Evolutionary conservation across 495 filamentous ascomycete genomes (phyloP), one percentile per base, ranked within the genome.

Genomic region (Alectoria sarmentosa): DNA sequence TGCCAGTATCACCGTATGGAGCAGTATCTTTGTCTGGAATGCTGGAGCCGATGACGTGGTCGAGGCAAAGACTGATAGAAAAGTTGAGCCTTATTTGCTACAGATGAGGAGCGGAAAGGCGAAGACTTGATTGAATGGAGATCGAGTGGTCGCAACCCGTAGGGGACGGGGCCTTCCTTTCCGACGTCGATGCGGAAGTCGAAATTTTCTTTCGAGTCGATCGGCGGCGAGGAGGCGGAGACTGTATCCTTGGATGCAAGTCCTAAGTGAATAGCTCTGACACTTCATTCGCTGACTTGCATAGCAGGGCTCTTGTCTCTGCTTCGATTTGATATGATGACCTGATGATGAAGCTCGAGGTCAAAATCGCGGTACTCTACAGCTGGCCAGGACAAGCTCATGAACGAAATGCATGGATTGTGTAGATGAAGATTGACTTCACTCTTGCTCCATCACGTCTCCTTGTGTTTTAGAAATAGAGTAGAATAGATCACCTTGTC

Each of bases 61-160:
- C 77, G 92, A 39, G 79, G 82, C 38, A 65, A 58, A 90, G 42
- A 84, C 81, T 70, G 81, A 48, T 23, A 26, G n/a, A 7, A 26
- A 48, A 26, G 0, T 26, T 26, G 9, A 48, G 2, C 4, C 11
- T 48, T 11, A 9, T 26, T 8, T 48, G n/a, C 21, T n/a, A 48
- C n/a, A 9, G 13, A 26, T 26, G 21, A 48, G 9, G n/a, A 3
- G 44, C 26, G 44, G n/a, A 48, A 48, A 26, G 4, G 44, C 44
- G 80, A 84, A 87, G 69, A 76, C 76, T 28, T 76, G 88, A 37
- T 68, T 92, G 0, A 73, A 74, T 1, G 89, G 91, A 74, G 89
- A 89, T 2, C n/a, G 90, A 94, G 75, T 88, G 89, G 23, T 88
- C 86, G 11, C 92, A 87, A 77, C 76, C 92, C 17, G 73, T 71